Evolutionary conservation across 176 grass and related monocot genomes (phyloP).

Genomic region (Bothriochloa decipiens): DNA sequence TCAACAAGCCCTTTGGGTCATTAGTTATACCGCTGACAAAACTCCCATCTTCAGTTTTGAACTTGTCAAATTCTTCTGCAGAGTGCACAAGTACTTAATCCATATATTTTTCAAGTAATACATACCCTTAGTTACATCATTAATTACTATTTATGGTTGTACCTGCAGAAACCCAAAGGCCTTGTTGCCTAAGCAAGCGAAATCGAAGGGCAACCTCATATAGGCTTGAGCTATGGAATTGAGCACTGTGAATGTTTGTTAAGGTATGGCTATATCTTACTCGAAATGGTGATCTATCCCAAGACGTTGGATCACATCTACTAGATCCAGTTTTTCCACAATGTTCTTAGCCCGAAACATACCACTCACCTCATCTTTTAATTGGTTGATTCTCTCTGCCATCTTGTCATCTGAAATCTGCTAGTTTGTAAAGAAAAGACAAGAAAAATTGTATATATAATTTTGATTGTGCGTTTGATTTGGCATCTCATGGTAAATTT

Average conservation of each 20-base stretch:
- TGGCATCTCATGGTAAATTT: neutral
- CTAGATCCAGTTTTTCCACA: neutral
- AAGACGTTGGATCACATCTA: conserved; percentile 3
- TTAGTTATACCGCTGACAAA: neutral
- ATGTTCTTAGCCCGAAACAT: neutral
- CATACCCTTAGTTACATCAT: neutral
- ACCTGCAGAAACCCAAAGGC: conserved; percentile 15
- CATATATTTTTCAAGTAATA: neutral
- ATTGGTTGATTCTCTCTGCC: conserved; percentile 2
- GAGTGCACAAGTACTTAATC: neutral
- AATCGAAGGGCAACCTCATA: conserved; percentile 1
- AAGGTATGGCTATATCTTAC: neutral
- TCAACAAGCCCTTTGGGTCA: conserved; percentile 24
- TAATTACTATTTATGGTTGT: neutral
- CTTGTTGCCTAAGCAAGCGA: conserved; percentile 26
- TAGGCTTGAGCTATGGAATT: neutral
- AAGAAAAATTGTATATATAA: neutral
- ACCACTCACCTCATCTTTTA: neutral
- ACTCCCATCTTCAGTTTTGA: conserved; percentile 11
- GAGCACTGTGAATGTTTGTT: neutral
- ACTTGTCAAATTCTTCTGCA: conserved; percentile 39
- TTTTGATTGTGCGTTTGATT: neutral
- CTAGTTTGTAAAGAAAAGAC: neutral
- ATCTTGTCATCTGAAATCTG: conserved; percentile 11
- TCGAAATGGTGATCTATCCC: conserved; percentile 8